Evolutionary conservation across 805 yeast genomes (phyloP).

Genomic region (Henningerozyma blattae): DNA sequence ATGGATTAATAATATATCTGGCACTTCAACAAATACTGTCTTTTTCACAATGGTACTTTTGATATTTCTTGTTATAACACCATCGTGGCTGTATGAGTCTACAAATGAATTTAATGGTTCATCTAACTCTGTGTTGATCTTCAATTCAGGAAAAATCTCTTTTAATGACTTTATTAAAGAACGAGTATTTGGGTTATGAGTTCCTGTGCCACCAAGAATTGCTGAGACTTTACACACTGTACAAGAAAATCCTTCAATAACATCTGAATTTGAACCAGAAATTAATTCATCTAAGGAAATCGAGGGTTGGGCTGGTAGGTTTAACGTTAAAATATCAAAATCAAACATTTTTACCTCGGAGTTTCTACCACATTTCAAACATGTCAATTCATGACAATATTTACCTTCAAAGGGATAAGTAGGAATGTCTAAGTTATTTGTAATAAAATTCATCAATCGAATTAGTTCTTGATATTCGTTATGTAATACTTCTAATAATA

Average conservation of each 20-base stretch:
- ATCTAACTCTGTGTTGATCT: constrained; percentile 57
- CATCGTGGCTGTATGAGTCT: constrained; percentile 32
- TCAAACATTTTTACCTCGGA: constrained; percentile 49
- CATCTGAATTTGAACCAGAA: constrained; percentile 45
- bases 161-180: no score
- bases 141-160: no score
- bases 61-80: constrained; percentile 33
- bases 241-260: constrained; percentile 74
- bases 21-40: constrained; percentile 50
- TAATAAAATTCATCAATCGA: constrained; percentile 18
- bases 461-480: constrained; percentile 42
- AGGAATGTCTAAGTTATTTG: constrained; percentile 29
- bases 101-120: constrained; percentile 37
- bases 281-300: constrained; percentile 44
- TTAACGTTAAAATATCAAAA: constrained; percentile 61
- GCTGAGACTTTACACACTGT: constrained; percentile 47
- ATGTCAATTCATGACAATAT: constrained; percentile 52
- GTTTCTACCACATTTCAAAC: constrained; percentile 51
- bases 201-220: no score
- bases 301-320: constrained; percentile 47
- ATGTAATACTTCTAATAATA: constrained; percentile 66
- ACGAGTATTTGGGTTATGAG: no score
- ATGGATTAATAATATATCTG: constrained; percentile 67
- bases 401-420: constrained; percentile 66
- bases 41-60: constrained; percentile 59